These are phyloP conservation scores for Byssothecium circinans DNA, from an alignment of 2,329 filamentous ascomycete genomes.

Conservation along the genomic window DNA sequence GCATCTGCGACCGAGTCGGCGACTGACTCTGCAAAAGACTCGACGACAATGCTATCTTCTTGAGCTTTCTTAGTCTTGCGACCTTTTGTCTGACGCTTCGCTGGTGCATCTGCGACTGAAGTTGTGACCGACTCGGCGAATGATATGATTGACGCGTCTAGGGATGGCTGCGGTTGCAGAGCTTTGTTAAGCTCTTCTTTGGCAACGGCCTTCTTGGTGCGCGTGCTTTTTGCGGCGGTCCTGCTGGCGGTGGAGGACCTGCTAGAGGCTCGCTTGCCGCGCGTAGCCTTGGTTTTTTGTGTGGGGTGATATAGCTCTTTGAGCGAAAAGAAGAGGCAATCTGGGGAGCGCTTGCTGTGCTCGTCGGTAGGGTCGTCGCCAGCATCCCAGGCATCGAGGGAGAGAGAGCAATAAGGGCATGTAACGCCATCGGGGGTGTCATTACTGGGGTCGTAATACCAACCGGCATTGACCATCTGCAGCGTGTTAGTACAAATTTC, in stretches of 20 bases:
- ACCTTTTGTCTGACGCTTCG: slow-evolving; percentile 7
- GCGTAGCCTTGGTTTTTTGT: slow-evolving; percentile 23
- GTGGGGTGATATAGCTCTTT: slow-evolving; percentile 55
- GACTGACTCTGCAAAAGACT: slow-evolving; percentile 2
- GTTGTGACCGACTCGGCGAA: neutral
- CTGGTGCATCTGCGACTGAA: slow-evolving; percentile 1
- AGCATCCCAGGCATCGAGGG: slow-evolving; percentile 91
- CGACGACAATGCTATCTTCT: neutral
- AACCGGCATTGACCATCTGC: slow-evolving; percentile 88
- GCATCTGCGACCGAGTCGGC: slow-evolving; percentile 4
- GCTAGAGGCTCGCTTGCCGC: slow-evolving; percentile 32
- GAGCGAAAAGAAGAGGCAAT: slow-evolving; percentile 81
- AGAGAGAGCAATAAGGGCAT: slow-evolving; percentile 87
- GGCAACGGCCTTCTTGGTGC: slow-evolving; percentile 10
- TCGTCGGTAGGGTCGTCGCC: slow-evolving; percentile 91
- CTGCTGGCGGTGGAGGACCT: slow-evolving; percentile 22
- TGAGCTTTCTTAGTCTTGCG: slow-evolving; percentile 5
- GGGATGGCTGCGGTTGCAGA: slow-evolving; percentile 5
- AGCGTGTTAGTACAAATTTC: slow-evolving; percentile 76
- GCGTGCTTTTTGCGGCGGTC: slow-evolving; percentile 16
- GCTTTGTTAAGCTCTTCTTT: slow-evolving; percentile 7
- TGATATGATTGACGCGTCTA: slow-evolving; percentile 4
- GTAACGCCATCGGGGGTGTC: slow-evolving; percentile 88
- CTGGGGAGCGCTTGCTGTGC: slow-evolving; percentile 75
- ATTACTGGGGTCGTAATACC: slow-evolving; percentile 84